These are phyloP conservation scores for Cercospora sp. DNA, from an alignment of 2,329 filamentous ascomycete genomes.

Conservation along the genomic window DNA sequence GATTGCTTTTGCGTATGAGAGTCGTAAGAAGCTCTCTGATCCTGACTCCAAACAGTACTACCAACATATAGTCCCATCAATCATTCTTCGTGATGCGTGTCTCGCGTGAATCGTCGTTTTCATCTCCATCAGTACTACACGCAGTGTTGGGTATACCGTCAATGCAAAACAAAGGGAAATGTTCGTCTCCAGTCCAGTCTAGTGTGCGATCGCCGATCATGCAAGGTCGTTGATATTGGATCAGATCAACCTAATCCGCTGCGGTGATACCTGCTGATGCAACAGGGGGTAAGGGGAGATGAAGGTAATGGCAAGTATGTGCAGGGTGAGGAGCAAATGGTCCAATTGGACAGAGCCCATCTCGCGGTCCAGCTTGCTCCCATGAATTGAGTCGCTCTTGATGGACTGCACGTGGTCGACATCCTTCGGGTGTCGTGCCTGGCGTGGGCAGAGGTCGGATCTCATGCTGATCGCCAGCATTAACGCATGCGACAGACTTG, in stretches of 20 bases:
- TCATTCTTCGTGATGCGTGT: background rate
- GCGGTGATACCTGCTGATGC: background rate
- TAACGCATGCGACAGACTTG: background rate
- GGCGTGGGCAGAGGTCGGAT: slow-evolving; percentile 3
- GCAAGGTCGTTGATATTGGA: background rate
- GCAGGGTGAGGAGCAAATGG: slow-evolving; percentile 12
- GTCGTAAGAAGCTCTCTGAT: background rate
- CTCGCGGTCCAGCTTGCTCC: slow-evolving; percentile 11
- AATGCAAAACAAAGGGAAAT: background rate
- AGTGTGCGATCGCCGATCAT: background rate
- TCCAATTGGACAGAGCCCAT: slow-evolving; percentile 8
- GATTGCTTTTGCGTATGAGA: background rate
- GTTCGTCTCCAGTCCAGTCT: background rate
- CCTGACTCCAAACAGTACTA: background rate
- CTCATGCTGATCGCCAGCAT: background rate
- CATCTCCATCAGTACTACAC: background rate
- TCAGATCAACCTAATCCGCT: background rate
- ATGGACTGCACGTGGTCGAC: background rate
- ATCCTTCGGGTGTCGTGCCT: background rate
- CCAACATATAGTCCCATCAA: background rate
- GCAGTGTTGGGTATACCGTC: background rate
- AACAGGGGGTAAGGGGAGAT: slow-evolving; percentile 4
- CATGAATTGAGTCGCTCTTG: slow-evolving; percentile 8
- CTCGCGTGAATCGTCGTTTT: background rate
- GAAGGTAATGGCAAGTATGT: slow-evolving; percentile 8